phyloP scores from a whole-genome alignment of 768 basidiomycete genomes.

The Pleurotus tuoliensis region DNA sequence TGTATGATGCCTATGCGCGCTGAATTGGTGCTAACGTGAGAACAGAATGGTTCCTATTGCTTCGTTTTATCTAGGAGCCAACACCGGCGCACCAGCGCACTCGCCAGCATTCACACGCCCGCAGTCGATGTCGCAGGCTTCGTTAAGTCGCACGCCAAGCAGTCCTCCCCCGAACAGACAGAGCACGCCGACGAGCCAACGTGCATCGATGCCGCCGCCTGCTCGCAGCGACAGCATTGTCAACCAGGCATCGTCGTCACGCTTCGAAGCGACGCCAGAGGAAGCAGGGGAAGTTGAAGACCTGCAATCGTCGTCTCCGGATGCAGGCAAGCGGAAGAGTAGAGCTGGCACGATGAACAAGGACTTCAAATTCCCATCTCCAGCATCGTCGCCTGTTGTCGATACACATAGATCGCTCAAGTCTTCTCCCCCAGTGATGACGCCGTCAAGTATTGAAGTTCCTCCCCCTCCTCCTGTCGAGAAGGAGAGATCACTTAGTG shows the following conservation, averaged over 20 bases:
- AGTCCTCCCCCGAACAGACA: conserved; percentile 28
- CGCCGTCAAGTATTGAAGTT: conserved; percentile 67
- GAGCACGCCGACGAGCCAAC: conserved; percentile 37
- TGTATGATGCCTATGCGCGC: background rate
- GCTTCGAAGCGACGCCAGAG: conserved; percentile 52
- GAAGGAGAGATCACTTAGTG: conserved; percentile 51
- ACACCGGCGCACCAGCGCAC: conserved; percentile 38
- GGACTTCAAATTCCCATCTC: conserved; percentile 66
- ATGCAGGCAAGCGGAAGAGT: conserved; percentile 40
- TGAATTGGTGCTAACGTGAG: background rate
- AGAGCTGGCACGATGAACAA: conserved; percentile 75
- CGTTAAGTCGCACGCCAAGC: conserved; percentile 41
- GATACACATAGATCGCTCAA: conserved; percentile 12
- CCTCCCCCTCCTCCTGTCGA: conserved; percentile 78
- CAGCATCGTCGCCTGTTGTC: conserved; percentile 28
- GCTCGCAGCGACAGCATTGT: conserved; percentile 41
- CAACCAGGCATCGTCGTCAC: conserved; percentile 32
- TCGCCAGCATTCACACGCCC: conserved; percentile 48
- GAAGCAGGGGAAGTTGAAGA: conserved; percentile 28
- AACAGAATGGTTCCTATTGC: conserved; percentile 86
- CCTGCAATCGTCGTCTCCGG: conserved; percentile 19
- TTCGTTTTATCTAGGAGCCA: conserved; percentile 74
- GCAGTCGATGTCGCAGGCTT: conserved; percentile 75
- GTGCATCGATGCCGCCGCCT: conserved; percentile 67
- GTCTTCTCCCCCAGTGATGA: conserved; percentile 33